These are phyloP conservation scores for Zygoascus hellenicus DNA, from an alignment of 1,139 yeast genomes.

Conservation along the genomic window DNA sequence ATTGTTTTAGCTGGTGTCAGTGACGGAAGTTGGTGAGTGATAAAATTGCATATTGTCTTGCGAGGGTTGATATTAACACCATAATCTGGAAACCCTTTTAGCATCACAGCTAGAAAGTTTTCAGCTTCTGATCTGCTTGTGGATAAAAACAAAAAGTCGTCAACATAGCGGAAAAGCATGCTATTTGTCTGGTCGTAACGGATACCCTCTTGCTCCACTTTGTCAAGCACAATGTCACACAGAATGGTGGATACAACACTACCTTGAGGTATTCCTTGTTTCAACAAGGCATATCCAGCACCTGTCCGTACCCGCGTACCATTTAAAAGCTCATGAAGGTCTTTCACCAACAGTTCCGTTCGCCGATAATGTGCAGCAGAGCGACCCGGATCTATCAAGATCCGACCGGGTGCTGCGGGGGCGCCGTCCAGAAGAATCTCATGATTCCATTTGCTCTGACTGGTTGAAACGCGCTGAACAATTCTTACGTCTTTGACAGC, in stretches of 20 bases:
- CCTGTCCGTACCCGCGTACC: constrained; percentile 37
- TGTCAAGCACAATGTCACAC: constrained; percentile 71
- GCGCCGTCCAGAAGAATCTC: not conserved
- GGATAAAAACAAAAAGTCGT: constrained; percentile 74
- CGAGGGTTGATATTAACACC: constrained; percentile 55
- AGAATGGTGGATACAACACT: constrained; percentile 68
- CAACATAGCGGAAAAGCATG: constrained; percentile 62
- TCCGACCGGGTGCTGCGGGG: not conserved
- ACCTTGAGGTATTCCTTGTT: constrained; percentile 81
- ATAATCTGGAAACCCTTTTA: constrained; percentile 43
- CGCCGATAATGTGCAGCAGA: no score
- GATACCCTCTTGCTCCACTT: constrained; percentile 27
- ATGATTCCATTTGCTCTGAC: not conserved
- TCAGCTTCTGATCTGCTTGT: constrained; percentile 32
- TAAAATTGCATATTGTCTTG: constrained; percentile 44
- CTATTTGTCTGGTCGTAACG: constrained; percentile 27
- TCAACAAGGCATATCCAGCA: constrained; percentile 41
- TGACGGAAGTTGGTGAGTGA: not conserved
- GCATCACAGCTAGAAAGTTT: constrained; percentile 29
- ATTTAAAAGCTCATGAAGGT: not conserved
- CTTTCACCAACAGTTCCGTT: not conserved
- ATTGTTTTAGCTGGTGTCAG: constrained; percentile 3
- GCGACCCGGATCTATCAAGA: constrained; percentile 6
- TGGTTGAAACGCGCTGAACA: not conserved
- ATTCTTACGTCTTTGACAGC: not conserved